Evolutionary conservation across 768 basidiomycete genomes (phyloP).

Genomic region (Dacryopinax primogenitus): DNA sequence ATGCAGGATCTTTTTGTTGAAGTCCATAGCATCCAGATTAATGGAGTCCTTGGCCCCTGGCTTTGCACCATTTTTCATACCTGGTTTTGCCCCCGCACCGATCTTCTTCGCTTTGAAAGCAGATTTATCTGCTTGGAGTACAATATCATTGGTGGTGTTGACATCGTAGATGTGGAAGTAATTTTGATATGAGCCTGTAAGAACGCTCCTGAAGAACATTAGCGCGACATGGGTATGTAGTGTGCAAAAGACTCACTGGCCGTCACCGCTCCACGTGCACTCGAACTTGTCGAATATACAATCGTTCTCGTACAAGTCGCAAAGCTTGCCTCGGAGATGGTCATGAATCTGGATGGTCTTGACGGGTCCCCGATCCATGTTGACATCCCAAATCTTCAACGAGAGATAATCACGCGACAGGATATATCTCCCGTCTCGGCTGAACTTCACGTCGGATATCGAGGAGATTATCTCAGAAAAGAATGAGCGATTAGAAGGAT

Average conservation of each 20-base stretch:
- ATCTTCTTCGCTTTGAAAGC: constrained; percentile 99
- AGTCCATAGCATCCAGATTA: constrained; percentile 76
- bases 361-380: constrained; percentile 92
- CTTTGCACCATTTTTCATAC: constrained; percentile 55
- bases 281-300: constrained; percentile 99
- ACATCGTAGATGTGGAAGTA: constrained; percentile 99
- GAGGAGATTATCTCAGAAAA: constrained; percentile 99
- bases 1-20: constrained; percentile 95
- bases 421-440: constrained; percentile 92
- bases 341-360: constrained; percentile 99
- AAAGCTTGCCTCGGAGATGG: constrained; percentile 90
- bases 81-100: constrained; percentile 42
- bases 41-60: constrained; percentile 69
- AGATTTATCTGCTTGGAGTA: constrained; percentile 96
- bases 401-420: constrained; percentile 94
- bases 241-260: constrained; percentile 45
- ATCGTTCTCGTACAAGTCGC: constrained; percentile 98
- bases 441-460: constrained; percentile 99
- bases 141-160: constrained; percentile 74
- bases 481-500: constrained; percentile 92
- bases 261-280: constrained; percentile 95
- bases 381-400: constrained; percentile 98
- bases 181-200: constrained; percentile 99
- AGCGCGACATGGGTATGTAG: constrained; percentile 11
- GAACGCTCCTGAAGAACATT: constrained; percentile 54